Evolutionary conservation across 805 yeast species (phyloP), one percentile per base, ranked within the genome.

Genomic region (Yamadazyma paraphyllophila): DNA sequence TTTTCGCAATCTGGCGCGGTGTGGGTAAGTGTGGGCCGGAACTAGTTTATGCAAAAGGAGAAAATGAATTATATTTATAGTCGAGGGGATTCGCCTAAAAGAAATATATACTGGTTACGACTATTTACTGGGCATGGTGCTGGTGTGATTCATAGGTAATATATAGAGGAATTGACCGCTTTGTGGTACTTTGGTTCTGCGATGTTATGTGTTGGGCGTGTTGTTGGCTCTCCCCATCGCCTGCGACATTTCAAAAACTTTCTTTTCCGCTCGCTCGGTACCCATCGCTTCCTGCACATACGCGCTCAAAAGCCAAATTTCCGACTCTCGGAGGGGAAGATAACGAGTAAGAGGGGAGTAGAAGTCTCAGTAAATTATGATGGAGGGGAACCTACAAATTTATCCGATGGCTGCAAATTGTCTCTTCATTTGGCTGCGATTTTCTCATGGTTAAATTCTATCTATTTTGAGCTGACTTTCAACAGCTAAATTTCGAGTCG

Each of bases 241-340:
- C 27, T 26, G 41, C 41, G 35, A 39, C 36, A 37, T 39, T 31
- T 32, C 9, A 16, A 20, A 20, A 17, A 14, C 20, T 37, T 37
- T 37, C 40, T 37, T 37, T 37, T 37, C 17, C 14, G 11, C 6
- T 20, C 6, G 24, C 6, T 20, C 6, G 3, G 24, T 20, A 20
- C 24, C 17, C 31, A n/a, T 29, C 31, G 13, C 45, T 35, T 37
- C 44, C 47, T 44, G 47, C 34, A 44, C 37, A 39, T 16, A n/a
- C 36, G 26, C 41, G 44, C 31, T 14, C 25, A 34, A 8, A 32
- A 7, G 12, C 47, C 24, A 39, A 31, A 29, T 16, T 44, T 35
- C 39, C 47, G 47, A 44, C 32, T 20, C 3, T 44, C 47, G 47
- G 47, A 44, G 47, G 47, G 47, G 47, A 44, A 44, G 47, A 44